These are phyloP conservation scores for Ceratocystis destructans DNA, from an alignment of 2,329 filamentous ascomycete genomes.

Conservation along the genomic window DNA sequence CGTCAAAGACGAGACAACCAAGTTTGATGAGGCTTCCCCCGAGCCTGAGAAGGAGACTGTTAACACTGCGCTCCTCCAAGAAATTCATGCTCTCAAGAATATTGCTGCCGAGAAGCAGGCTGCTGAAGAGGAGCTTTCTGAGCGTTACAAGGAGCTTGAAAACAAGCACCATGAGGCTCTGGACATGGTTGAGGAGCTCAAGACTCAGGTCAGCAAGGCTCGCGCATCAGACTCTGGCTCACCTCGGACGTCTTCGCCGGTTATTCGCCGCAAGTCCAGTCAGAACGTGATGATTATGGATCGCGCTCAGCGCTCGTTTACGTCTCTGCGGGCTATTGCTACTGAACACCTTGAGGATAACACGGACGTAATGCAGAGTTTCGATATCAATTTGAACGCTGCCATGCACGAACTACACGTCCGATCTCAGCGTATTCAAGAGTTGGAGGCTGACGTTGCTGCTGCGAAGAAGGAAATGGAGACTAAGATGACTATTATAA, in stretches of 20 bases:
- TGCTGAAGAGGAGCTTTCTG: constrained; percentile 56
- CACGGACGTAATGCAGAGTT: constrained; percentile 78
- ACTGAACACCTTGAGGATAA: constrained; percentile 69
- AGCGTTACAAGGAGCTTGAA: constrained; percentile 73
- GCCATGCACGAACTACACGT: constrained; percentile 85
- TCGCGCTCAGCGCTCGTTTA: constrained; percentile 80
- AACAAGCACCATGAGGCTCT: constrained; percentile 68
- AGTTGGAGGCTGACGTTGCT: constrained; percentile 71
- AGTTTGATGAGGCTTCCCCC: not conserved
- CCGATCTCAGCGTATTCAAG: constrained; percentile 77
- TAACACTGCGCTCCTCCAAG: constrained; percentile 40
- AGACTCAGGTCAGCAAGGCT: constrained; percentile 70
- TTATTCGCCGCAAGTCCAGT: constrained; percentile 86
- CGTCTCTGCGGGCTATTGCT: constrained; percentile 77
- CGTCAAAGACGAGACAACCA: not conserved
- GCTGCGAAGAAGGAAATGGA: constrained; percentile 92
- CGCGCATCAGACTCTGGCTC: constrained; percentile 47
- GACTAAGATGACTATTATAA: constrained; percentile 88
- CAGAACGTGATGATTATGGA: constrained; percentile 80
- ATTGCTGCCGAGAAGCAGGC: constrained; percentile 65
- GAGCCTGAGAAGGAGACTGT: constrained; percentile 5
- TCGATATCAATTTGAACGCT: constrained; percentile 79
- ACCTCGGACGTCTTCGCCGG: constrained; percentile 52
- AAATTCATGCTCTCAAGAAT: constrained; percentile 57
- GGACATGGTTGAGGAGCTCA: constrained; percentile 79